Base-by-base conservation (phyloP, 1,284 basidiomycete species). In the Sporisorium scitamineum region DNA sequence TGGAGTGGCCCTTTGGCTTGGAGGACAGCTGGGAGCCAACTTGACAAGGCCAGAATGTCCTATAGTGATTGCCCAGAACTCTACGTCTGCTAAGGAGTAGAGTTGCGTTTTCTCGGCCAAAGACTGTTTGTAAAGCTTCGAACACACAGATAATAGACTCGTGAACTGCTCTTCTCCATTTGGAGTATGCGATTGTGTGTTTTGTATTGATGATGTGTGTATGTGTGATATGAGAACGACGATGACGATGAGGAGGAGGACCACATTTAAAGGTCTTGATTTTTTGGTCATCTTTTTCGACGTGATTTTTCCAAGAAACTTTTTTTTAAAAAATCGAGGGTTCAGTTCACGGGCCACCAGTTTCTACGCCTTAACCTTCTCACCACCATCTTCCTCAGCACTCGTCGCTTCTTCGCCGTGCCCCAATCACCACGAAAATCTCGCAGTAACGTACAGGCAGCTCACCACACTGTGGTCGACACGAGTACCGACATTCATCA, bases 1-100 rank as follows among this genome's bases (percentile, higher is more conserved):
- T 57, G 72, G 76, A 8, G 72, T 78, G 3, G 65, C 69, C 34
- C 58, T 78, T 39, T 71, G 60, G 59, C 52, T 78, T 29, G 72
- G 72, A 34, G 72, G 66, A 13, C 60, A 72, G 54, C 31, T 75
- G 20, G 76, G 76, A n/a, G 69, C 63, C 51, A 64, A 72, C 60
- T 44, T 78, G 52, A 69, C 60, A 7, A 61, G 66, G 29, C 72
- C 76, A 2, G 56, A 63, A 7, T 78, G 72, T 42, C 72, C 72
- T 14, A 44, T 32, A 0, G 70, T 76, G n/a, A 31, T 72, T 8
- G 70, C 61, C 1, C 50, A 63, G 50, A 61, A 63, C n/a, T 29
- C 22, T 20, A 63, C 62, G 13, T 31, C 24, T 27, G 42, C 54
- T 18, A 24, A 52, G 24, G 55, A 34, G 29, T 71, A 64, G 54